Conservation (phyloP, 2,329 filamentous ascomycete species). For the Aspergillus proliferans region DNA sequence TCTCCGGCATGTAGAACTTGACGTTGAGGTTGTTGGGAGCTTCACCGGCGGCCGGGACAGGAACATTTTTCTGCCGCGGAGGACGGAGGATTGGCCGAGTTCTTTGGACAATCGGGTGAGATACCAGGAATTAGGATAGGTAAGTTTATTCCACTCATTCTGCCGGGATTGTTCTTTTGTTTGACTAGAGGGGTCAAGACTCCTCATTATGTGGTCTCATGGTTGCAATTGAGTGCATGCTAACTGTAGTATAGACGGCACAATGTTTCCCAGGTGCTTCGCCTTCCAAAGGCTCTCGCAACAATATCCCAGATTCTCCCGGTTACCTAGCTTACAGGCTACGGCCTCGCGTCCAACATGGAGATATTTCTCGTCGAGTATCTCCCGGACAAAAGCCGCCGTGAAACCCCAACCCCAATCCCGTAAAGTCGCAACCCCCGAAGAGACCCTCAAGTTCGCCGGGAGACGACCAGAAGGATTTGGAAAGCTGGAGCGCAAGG, state of each 20-base stretch:
- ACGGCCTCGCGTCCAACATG: constrained; percentile 14
- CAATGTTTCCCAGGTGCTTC: constrained; percentile 26
- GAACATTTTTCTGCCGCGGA: constrained; percentile 38
- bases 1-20: constrained; percentile 2
- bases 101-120: background rate
- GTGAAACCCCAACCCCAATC: constrained; percentile 7
- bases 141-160: background rate
- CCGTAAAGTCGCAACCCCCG: constrained; percentile 7
- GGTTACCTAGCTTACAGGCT: constrained; percentile 6
- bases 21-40: constrained; percentile 35
- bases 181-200: background rate
- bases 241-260: constrained; percentile 3
- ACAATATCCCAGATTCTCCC: constrained; percentile 15
- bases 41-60: constrained; percentile 34
- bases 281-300: constrained; percentile 22
- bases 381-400: constrained; percentile 16
- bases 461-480: constrained; percentile 36
- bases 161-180: background rate
- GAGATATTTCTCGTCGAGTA: constrained; percentile 26
- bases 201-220: background rate
- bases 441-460: constrained; percentile 20
- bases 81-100: constrained; percentile 7
- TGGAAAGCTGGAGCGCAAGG: constrained; percentile 43
- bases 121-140: background rate
- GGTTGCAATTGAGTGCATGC: background rate